These are phyloP conservation scores for Lactarius pseudohatsudake DNA, from an alignment of 768 basidiomycete species.

Conservation along the genomic window DNA sequence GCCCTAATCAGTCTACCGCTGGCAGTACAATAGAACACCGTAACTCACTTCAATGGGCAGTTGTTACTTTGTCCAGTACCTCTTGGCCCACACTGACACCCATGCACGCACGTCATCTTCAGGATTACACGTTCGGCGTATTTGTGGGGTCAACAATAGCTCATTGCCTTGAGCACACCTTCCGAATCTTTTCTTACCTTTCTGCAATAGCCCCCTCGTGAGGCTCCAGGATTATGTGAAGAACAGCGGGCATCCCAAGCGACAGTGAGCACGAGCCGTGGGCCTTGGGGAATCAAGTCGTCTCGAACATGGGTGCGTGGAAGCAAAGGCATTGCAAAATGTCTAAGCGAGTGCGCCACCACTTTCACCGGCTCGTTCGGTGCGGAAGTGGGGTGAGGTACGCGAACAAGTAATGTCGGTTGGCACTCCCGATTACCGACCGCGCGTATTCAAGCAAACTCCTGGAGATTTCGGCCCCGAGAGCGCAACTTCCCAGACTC, in stretches of 20 bases:
- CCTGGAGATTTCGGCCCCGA: slow-evolving; percentile 1
- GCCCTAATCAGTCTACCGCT: not conserved
- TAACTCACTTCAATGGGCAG: not conserved
- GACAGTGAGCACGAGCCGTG: not conserved
- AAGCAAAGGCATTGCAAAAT: not conserved
- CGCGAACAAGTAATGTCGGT: not conserved
- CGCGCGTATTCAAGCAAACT: not conserved
- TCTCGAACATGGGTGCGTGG: not conserved
- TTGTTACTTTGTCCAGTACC: not conserved
- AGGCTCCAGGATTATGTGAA: not conserved
- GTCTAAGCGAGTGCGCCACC: not conserved
- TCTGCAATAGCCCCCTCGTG: not conserved
- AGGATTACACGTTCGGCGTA: not conserved
- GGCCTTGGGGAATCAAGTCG: not conserved
- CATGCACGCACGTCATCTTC: not conserved
- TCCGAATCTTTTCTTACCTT: not conserved
- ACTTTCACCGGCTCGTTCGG: slow-evolving; percentile 16
- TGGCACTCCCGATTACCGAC: not conserved
- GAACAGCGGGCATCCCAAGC: not conserved
- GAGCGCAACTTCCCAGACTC: not conserved
- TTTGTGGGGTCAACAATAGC: not conserved
- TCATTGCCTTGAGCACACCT: not conserved
- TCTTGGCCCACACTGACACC: not conserved
- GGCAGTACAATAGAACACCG: not conserved
- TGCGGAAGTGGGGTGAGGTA: slow-evolving; percentile 3